Evolutionary conservation across 2,329 filamentous ascomycete genomes (phyloP), one percentile per base, ranked within the genome.

Genomic region (Phialemoniopsis sp.): DNA sequence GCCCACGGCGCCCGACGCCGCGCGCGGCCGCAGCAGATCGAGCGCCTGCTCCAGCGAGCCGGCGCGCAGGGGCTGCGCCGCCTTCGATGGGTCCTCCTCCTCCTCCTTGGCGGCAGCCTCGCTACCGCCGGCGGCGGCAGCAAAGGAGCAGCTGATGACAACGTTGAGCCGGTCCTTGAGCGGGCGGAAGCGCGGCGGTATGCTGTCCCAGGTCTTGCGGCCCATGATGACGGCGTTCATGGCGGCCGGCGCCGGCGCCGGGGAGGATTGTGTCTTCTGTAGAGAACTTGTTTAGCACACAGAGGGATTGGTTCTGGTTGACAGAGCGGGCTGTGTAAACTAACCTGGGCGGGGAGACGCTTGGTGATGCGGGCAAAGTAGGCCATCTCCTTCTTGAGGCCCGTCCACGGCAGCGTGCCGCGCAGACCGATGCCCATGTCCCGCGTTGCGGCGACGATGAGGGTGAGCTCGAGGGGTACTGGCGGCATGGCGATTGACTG

Each of bases 311-410:
- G n/a, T n/a, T n/a, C n/a, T n/a, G n/a, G n/a, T n/a, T n/a, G n/a
- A n/a, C n/a, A n/a, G n/a, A n/a, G n/a, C n/a, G 21, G 6, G 21
- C 10, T 26, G 6, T 10, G 6, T 26, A 26, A 6, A 26, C 6
- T 10, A 26, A 10, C 6, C 10, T 6, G 6, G 29, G 59, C 49
- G 17, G 73, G 69, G 0, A 78, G 58, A 13, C 83, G 79, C 52
- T 87, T 89, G 4, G 91, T 97, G 31, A 95, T 85, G 43, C 90
- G 83, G 14, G 89, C 86, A 61, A 98, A 98, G 62, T 95, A 97
- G 30, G 82, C 81, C 89, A 98, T 95, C 65, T 98, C 93, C 46
- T 85, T 82, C 62, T 82, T 87, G 28, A 97, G 76, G 32, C 85
- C 85, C 0, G 85, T 87, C 93, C 93, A 98, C 4, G 93, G 93